Base-by-base conservation (phyloP, 345 rosid species). In the Schrenkiella parvula region DNA sequence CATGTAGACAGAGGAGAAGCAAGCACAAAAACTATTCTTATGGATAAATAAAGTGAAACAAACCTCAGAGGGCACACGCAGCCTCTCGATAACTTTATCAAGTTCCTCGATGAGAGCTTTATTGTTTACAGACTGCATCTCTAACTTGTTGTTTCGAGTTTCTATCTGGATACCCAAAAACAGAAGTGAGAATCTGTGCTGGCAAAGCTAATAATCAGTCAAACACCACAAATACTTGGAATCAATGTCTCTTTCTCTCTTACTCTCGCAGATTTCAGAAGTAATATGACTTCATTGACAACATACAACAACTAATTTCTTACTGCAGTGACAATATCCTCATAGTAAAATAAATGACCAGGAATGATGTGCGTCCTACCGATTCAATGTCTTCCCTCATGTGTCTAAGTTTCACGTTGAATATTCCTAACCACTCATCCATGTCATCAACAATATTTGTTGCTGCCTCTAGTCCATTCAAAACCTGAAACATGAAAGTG, bases 381-480 rank as follows among this genome's bases (percentile, higher is more conserved):
- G 99, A 95, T 62, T 87, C 96, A 78, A 95, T 92, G 63, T 92
- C 99, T 81, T 95, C 97, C 82, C 99, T 86, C 99, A 95, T 95
- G 74, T 95, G 99, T 82, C 99, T 91, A 65, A 95, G 93, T 83
- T 95, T 95, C 42, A 95, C 74, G 76, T 95, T 95, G 82, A 95
- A 95, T 80, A 92, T 89, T 73, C 99, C 87, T 74, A 95, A 74
- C 98, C 99, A 95, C 76, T 91, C 92, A 80, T 92, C 99, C 97
- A 95, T 89, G 80, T 95, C 99, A 67, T 92, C 99, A 66, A 85
- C 98, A 80, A 92, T 89, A 82, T 75, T 80, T 71, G 90, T 84
- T 62, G 99, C 99, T 22, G 86, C 93, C 84, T 92, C 99, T 17
- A 95, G 92, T 78, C 99, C 99, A 83, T 82, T 85, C 82, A 95